These are phyloP conservation scores for Beauveria pseudobassiana DNA, from an alignment of 2,329 filamentous ascomycete species.

Conservation along the genomic window DNA sequence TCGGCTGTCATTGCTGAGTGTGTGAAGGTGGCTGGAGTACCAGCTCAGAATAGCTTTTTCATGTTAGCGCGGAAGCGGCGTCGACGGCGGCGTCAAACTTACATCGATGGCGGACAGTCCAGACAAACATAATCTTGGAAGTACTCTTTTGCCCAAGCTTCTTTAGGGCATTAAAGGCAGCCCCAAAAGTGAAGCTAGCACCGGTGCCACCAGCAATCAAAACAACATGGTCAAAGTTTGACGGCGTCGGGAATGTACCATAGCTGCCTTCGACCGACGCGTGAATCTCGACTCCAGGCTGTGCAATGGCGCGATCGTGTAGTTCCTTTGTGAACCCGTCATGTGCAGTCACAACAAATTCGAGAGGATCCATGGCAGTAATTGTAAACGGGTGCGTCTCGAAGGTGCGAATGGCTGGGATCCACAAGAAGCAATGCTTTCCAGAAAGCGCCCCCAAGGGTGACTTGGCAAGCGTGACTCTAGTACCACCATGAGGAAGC, in stretches of 20 bases:
- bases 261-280: conserved; percentile 53
- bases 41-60: conserved; percentile 28
- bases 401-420: conserved; percentile 46
- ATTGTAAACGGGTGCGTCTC: conserved; percentile 61
- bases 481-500: conserved; percentile 45
- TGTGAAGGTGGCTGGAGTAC: conserved; percentile 29
- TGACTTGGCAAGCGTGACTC: conserved; percentile 45
- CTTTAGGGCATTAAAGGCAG: conserved; percentile 29
- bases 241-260: conserved; percentile 45
- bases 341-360: conserved; percentile 52
- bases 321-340: conserved; percentile 52
- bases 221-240: conserved; percentile 47
- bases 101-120: conserved; percentile 32
- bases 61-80: neutral
- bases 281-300: conserved; percentile 41
- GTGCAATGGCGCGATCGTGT: conserved; percentile 40
- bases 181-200: conserved; percentile 46
- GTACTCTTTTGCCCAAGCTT: conserved; percentile 15
- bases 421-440: conserved; percentile 58
- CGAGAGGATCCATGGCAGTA: conserved; percentile 41
- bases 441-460: conserved; percentile 41
- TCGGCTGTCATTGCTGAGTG: conserved; percentile 22
- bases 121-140: conserved; percentile 30
- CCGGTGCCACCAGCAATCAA: conserved; percentile 55
- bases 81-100: conserved; percentile 14